Evolutionary conservation across 1,284 basidiomycete genomes (phyloP).

Genomic region (Omphalotus olearius): DNA sequence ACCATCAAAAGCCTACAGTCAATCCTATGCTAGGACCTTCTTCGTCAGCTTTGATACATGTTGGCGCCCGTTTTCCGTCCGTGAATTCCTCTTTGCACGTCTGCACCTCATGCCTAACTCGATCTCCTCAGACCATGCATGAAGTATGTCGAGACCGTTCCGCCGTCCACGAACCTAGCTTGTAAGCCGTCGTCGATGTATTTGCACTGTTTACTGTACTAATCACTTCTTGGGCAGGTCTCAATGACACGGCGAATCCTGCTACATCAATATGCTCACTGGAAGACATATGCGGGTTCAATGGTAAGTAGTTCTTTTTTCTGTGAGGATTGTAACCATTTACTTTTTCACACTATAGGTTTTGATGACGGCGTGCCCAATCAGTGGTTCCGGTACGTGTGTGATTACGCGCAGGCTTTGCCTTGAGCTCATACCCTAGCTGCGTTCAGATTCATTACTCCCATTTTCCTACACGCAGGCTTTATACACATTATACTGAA

Average conservation of each 20-base stretch:
- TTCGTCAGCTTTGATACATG: constrained; percentile 77
- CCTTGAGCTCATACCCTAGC: neutral
- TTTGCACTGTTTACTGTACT: neutral
- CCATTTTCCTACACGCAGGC: constrained; percentile 91
- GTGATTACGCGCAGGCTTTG: neutral
- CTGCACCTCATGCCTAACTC: too few species aligned
- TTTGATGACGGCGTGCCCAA: constrained; percentile 68
- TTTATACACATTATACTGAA: constrained; percentile 87
- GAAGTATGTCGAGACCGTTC: constrained; percentile 65
- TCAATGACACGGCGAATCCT: constrained; percentile 76
- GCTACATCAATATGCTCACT: constrained; percentile 68
- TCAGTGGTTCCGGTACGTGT: constrained; percentile 77
- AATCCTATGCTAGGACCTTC: constrained; percentile 95
- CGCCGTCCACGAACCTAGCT: constrained; percentile 55
- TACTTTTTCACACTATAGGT: constrained; percentile 27
- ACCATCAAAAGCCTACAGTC: constrained; percentile 55
- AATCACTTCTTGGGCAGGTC: constrained; percentile 37
- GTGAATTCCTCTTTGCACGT: constrained; percentile 27
- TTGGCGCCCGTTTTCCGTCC: constrained; percentile 90
- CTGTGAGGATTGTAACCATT: neutral
- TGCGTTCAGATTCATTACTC: constrained; percentile 65
- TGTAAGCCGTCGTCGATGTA: constrained; percentile 43
- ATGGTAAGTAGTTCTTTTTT: constrained; percentile 36
- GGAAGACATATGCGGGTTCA: constrained; percentile 85
- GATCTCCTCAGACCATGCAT: constrained; percentile 43